phyloP scores from a whole-genome alignment of 495 filamentous ascomycete species.

The Hamigera avellanea region DNA sequence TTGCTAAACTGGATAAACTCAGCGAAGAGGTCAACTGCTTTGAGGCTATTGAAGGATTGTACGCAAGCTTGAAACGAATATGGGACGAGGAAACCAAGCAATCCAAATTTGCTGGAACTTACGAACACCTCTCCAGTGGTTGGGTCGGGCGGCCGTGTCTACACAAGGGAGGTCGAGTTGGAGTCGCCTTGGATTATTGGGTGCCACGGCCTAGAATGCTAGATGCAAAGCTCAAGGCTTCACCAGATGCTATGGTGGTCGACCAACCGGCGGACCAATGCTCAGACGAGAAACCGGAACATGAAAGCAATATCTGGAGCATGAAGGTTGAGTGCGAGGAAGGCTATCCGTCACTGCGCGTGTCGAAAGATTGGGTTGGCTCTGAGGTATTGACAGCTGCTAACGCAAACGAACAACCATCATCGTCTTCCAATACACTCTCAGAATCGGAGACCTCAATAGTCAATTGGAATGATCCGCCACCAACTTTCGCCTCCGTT shows the following conservation, averaged over 20 bases:
- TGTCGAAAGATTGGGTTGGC: constrained; percentile 35
- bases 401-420: constrained; percentile 10
- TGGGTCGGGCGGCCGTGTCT: constrained; percentile 66
- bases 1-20: constrained; percentile 69
- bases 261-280: constrained; percentile 16
- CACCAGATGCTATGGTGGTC: constrained; percentile 23
- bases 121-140: constrained; percentile 36
- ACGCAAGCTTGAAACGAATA: constrained; percentile 51
- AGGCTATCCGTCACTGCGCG: constrained; percentile 35
- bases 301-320: constrained; percentile 20
- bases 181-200: constrained; percentile 83
- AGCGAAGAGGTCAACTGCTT: constrained; percentile 79
- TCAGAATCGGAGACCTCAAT: constrained; percentile 9
- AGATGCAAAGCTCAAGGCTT: constrained; percentile 24
- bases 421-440: constrained; percentile 10
- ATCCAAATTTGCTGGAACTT: constrained; percentile 29
- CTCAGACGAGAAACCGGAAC: constrained; percentile 9
- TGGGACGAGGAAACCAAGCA: constrained; percentile 40
- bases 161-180: constrained; percentile 60
- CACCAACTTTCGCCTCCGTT: constrained; percentile 30
- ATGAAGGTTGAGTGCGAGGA: constrained; percentile 36
- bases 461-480: constrained; percentile 40
- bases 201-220: constrained; percentile 44
- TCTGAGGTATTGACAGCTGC: constrained; percentile 19
- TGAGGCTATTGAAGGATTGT: constrained; percentile 78